Base-by-base conservation (phyloP, 2,329 filamentous ascomycete species). In the Colletotrichum orbiculare region DNA sequence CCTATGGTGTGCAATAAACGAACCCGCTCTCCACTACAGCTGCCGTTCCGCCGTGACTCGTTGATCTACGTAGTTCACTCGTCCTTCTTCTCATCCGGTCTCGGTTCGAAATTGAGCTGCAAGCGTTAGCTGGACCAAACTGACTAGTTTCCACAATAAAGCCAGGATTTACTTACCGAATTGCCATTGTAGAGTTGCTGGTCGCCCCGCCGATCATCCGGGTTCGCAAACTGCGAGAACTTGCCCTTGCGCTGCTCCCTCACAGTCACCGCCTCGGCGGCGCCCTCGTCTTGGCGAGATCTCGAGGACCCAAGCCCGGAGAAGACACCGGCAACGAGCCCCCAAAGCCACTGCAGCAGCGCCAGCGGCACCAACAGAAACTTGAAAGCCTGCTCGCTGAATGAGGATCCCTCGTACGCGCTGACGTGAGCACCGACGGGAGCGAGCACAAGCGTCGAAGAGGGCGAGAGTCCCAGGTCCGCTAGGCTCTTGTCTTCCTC, bases 131-230 rank as follows among this genome's bases (percentile, higher is more conserved):
- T 54, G 38, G 17, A 35, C 38, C 43, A 57, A 57, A 10, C 6
- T 9, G 15, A 10, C 17, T 15, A 8, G 43, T 3, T 33, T 25
- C 43, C 43, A 17, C 13, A 2, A 46, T 11, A 9, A 33, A 25
- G 11, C 3, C 10, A 9, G 3, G 15, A 5, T 33, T 15, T 33
- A 79, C 87, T 77, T 82, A 94, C 92, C 74, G 92, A 92, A 73
- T 97, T 97, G 1, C 94, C 94, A 73, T 97, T 97, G 74, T 97
- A 97, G 50, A 96, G 86, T 73, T 96, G 90, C 48, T 88, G 85
- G 67, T 89, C 84, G 60, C 85, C 78, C 57, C 82, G 81, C 43
- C 83, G 80, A 66, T 86, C 81, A 17, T 83, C 79, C 43, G 83
- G 80, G 64, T 89, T 86, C 68, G 79, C 77, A 59, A 89, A 76